Percentiles rank a stretch among this genome's conserved stretches.
Conservation (phyloP, 1,284 basidiomycete species). For the Nidula niveotomentosa region DNA sequence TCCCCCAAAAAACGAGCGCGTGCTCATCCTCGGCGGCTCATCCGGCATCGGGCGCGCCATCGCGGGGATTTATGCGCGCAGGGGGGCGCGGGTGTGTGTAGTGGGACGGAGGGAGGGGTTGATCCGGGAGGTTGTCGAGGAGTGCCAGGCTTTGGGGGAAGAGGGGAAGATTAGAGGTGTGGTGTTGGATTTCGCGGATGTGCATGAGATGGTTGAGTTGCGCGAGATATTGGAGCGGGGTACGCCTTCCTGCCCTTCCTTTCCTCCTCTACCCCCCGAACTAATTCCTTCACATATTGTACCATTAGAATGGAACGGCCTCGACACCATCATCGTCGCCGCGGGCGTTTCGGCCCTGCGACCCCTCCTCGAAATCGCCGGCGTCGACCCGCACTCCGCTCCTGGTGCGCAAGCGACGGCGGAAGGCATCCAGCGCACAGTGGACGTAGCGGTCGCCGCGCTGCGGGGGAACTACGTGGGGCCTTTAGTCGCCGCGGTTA, state of each 20-base stretch:
- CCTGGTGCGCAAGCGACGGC: not conserved
- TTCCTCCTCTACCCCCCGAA: no score
- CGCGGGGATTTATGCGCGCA: slow-evolving; percentile 69
- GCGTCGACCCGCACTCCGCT: not conserved
- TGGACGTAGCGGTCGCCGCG: not conserved
- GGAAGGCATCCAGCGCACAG: not conserved
- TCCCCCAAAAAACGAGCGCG: slow-evolving; percentile 52
- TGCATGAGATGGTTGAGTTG: slow-evolving; percentile 69
- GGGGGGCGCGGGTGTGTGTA: slow-evolving; percentile 77
- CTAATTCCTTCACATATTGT: no score
- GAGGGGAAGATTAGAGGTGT: slow-evolving; percentile 36
- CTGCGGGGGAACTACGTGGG: not conserved
- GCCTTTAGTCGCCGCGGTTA: not conserved
- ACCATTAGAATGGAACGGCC: not conserved
- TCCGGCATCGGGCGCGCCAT: slow-evolving; percentile 82
- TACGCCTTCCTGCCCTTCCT: no score
- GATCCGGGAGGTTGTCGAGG: slow-evolving; percentile 58
- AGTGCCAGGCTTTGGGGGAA: slow-evolving; percentile 42
- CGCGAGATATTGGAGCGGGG: slow-evolving; percentile 57
- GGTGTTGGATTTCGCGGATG: slow-evolving; percentile 65
- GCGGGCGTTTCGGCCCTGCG: not conserved
- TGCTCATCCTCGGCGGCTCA: slow-evolving; percentile 80
- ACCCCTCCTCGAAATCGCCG: not conserved
- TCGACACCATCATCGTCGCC: not conserved
- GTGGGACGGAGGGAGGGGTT: slow-evolving; percentile 68